Percentiles rank a stretch among this genome's conserved stretches.
phyloP scores from a whole-genome alignment of 1,284 basidiomycete species.

The Prillingera fragicola region DNA sequence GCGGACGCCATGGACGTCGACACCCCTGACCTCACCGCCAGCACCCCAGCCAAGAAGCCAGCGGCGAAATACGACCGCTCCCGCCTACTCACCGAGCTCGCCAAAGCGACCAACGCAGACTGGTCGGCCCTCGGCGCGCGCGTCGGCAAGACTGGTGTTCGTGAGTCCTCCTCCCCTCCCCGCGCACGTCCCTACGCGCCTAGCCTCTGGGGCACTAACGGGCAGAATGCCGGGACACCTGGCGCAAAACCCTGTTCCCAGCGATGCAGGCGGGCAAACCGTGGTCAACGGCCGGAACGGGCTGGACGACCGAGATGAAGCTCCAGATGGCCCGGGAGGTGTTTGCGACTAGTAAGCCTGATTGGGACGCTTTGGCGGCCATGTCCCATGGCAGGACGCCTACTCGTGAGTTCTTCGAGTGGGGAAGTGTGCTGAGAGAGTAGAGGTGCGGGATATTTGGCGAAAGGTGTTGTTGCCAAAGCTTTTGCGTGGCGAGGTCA shows the following conservation, averaged over 20 bases:
- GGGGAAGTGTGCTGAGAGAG: constrained; percentile 1
- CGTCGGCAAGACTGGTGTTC: constrained; percentile 15
- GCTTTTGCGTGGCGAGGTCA: constrained; percentile 23
- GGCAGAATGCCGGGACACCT: constrained; percentile 33
- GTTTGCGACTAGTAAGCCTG: constrained; percentile 19
- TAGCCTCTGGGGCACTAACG: constrained; percentile 1
- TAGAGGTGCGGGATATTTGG: constrained; percentile 37
- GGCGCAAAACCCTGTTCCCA: constrained; percentile 30
- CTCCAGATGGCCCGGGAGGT: constrained; percentile 13
- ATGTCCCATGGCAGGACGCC: constrained; percentile 15
- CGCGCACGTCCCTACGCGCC: not conserved
- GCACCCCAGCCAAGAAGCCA: not conserved
- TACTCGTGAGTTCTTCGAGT: constrained; percentile 21
- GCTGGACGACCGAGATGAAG: constrained; percentile 19
- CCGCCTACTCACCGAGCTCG: constrained; percentile 5
- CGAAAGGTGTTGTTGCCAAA: constrained; percentile 30
- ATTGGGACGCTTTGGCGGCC: constrained; percentile 16
- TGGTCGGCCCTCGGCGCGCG: not conserved
- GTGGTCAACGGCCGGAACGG: constrained; percentile 20
- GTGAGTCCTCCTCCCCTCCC: constrained; percentile 5
- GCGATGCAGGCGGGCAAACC: constrained; percentile 18
- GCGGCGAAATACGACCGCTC: constrained; percentile 6
- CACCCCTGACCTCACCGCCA: not conserved
- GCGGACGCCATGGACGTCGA: not conserved
- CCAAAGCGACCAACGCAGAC: constrained; percentile 7